Conservation (phyloP, 192 early-diverging fungal species). For the Phlyctochytrium bullatum region DNA sequence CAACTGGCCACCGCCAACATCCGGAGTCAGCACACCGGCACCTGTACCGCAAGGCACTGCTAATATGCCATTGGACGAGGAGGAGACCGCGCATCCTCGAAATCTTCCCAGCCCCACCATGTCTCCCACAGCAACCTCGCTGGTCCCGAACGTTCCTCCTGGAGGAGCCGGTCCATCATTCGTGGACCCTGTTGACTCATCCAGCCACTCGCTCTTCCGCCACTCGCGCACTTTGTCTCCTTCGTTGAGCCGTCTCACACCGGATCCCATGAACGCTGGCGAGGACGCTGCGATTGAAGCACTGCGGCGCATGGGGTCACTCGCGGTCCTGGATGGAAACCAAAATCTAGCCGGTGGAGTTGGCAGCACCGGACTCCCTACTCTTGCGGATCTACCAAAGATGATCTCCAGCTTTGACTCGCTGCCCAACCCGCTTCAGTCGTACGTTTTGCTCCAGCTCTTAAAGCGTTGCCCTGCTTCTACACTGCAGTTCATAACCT, state of each 20-base stretch:
- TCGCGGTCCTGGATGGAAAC: too few relatives aligned
- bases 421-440: slow-evolving; percentile 72
- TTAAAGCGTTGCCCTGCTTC: slow-evolving; percentile 76
- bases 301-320: too few relatives aligned
- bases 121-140: slow-evolving; percentile 36
- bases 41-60: too few relatives aligned
- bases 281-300: neutral
- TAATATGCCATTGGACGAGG: too few relatives aligned
- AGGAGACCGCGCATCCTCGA: neutral
- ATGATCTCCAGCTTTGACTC: slow-evolving; percentile 78
- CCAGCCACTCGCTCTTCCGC: neutral
- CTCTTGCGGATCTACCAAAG: slow-evolving; percentile 38
- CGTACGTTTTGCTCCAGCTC: slow-evolving; percentile 86
- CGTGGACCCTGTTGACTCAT: neutral
- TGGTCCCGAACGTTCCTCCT: neutral
- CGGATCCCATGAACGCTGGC: neutral
- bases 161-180: neutral
- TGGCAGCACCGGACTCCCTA: neutral
- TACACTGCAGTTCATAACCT: slow-evolving; percentile 87
- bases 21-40: neutral
- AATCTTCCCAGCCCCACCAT: slow-evolving; percentile 49
- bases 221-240: neutral
- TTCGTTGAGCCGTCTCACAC: neutral
- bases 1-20: neutral
- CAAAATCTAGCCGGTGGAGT: neutral